phyloP scores from a whole-genome alignment of 768 basidiomycete species.

The Termitomyces bulborhizus region DNA sequence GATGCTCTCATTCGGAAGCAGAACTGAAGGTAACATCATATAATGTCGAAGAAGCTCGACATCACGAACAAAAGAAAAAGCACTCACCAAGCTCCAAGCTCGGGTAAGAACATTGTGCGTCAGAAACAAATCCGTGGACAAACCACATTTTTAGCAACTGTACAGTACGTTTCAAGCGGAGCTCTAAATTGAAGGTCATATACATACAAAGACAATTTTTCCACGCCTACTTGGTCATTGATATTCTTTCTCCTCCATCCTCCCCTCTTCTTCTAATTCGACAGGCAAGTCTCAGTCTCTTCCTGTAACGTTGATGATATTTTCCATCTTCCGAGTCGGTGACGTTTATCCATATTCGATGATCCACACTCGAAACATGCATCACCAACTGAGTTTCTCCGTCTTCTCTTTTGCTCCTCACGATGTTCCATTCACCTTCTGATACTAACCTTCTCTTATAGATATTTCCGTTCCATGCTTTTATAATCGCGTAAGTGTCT shows the following conservation, averaged over 20 bases:
- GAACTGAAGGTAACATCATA: conserved; percentile 33
- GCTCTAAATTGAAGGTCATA: conserved; percentile 9
- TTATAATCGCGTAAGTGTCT: neutral
- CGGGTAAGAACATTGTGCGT: neutral
- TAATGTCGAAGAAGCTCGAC: neutral
- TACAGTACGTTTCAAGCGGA: conserved; percentile 33
- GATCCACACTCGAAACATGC: conserved; percentile 78
- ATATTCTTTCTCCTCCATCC: neutral
- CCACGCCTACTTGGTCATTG: neutral
- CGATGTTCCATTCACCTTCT: no score
- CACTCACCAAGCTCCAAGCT: conserved; percentile 15
- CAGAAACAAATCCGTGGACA: neutral
- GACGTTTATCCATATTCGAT: conserved; percentile 48
- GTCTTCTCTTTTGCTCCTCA: neutral
- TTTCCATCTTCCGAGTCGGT: conserved; percentile 68
- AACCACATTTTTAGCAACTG: conserved; percentile 22
- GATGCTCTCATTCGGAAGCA: conserved; percentile 74
- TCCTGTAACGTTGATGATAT: conserved; percentile 49
- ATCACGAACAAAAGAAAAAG: neutral
- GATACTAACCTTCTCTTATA: neutral
- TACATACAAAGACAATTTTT: neutral
- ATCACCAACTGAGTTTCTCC: conserved; percentile 48
- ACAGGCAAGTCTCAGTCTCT: conserved; percentile 25
- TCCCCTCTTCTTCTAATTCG: neutral
- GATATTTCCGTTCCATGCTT: neutral